A percentile compares a stretch with the other conserved stretches of the same genome.
These are phyloP conservation scores for Linaria vulgaris DNA, from an alignment of 257 asterid species.

Conservation along the genomic window DNA sequence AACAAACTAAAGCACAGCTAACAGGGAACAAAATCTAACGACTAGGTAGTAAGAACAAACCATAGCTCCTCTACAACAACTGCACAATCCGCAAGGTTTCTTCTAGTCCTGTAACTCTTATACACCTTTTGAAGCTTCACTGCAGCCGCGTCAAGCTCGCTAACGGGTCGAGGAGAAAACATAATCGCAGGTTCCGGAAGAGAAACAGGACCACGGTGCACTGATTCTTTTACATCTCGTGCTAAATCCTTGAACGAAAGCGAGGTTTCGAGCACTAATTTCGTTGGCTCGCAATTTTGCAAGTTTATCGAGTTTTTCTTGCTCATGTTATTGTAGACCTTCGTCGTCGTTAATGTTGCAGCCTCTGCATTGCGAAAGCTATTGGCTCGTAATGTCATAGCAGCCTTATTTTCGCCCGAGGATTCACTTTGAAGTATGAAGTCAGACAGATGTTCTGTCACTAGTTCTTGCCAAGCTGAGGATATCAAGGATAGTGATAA, in stretches of 20 bases:
- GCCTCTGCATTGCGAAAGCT: constrained; percentile 39
- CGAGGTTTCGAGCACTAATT: constrained; percentile 49
- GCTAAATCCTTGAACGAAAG: constrained; percentile 71
- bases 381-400: constrained; percentile 36
- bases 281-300: constrained; percentile 58
- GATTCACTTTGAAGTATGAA: constrained; percentile 26
- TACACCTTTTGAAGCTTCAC: constrained; percentile 22
- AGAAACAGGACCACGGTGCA: constrained; percentile 21
- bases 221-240: constrained; percentile 35
- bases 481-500: constrained; percentile 35
- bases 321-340: constrained; percentile 33
- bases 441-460: constrained; percentile 23
- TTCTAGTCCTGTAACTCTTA: constrained; percentile 24
- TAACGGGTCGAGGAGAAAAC: constrained; percentile 67
- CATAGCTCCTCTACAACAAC: constrained; percentile 57
- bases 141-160: constrained; percentile 39
- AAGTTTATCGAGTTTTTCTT: constrained; percentile 61
- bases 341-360: constrained; percentile 28
- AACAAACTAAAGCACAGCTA: constrained; percentile 5
- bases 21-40: neutral
- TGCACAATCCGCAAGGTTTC: constrained; percentile 27
- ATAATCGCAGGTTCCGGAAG: constrained; percentile 63
- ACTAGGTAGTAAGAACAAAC: constrained; percentile 36
- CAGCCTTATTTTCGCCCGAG: constrained; percentile 18
- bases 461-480: constrained; percentile 47